These are phyloP conservation scores for Turritis glabra DNA, from an alignment of 345 rosid genomes.

Conservation along the genomic window DNA sequence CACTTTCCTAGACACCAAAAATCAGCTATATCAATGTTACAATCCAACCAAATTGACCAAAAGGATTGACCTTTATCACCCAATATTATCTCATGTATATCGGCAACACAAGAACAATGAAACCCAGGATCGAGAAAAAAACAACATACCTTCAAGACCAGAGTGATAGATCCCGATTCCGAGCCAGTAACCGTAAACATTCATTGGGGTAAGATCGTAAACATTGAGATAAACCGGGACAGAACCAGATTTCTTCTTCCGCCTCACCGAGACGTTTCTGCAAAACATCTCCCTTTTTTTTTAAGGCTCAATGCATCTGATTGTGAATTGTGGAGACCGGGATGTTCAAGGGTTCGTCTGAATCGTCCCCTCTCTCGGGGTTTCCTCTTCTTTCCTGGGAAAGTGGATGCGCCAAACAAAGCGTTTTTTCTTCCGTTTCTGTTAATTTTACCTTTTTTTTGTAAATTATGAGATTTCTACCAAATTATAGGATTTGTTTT, in stretches of 20 bases:
- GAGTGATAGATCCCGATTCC: conserved; percentile 95
- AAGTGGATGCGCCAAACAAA: neutral
- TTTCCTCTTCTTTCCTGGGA: neutral
- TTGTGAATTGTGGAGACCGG: neutral
- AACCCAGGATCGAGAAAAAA: neutral
- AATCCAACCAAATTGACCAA: neutral
- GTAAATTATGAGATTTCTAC: neutral
- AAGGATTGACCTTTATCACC: neutral
- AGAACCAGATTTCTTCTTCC: conserved; percentile 34
- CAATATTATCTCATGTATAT: neutral
- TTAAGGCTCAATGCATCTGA: conserved; percentile 25
- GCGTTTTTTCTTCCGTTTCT: neutral
- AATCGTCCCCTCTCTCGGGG: neutral
- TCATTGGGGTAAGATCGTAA: conserved; percentile 86
- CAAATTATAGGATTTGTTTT: neutral
- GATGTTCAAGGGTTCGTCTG: neutral
- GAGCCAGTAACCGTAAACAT: conserved; percentile 76
- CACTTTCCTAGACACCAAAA: neutral
- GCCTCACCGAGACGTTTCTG: conserved; percentile 22
- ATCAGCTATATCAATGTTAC: neutral
- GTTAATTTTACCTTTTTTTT: neutral
- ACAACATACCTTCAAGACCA: conserved; percentile 75
- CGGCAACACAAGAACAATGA: neutral
- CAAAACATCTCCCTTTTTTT: conserved; percentile 37
- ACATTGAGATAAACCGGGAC: conserved; percentile 62